Evolutionary conservation across 257 asterid species (phyloP).

Genomic region (Scutellaria minor): DNA sequence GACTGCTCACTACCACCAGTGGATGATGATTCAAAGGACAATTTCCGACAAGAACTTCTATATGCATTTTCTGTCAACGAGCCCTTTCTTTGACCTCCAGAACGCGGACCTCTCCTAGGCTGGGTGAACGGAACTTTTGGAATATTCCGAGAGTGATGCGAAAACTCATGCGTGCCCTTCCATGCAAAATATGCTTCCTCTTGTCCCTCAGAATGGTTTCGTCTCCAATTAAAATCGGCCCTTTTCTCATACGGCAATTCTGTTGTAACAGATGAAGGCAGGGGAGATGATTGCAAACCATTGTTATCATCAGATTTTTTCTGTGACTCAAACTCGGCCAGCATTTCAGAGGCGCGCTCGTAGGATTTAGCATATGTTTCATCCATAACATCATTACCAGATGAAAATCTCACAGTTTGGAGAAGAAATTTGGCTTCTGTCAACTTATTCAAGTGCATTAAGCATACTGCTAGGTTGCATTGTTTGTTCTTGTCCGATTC

Average conservation of each 20-base stretch:
- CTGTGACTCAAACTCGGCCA: constrained; percentile 49
- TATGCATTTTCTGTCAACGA: constrained; percentile 16
- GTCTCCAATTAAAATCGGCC: constrained; percentile 43
- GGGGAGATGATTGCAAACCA: constrained; percentile 23
- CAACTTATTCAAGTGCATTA: constrained; percentile 76
- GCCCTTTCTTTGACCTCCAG: constrained; percentile 12
- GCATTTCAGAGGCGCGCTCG: constrained; percentile 53
- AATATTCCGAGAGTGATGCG: constrained; percentile 28
- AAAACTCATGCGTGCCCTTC: constrained; percentile 11
- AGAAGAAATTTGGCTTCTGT: constrained; percentile 86
- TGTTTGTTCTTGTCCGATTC: constrained; percentile 84
- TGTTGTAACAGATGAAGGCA: constrained; percentile 21
- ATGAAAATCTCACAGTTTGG: constrained; percentile 55
- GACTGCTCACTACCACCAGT: constrained; percentile 26
- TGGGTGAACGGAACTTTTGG: constrained; percentile 59
- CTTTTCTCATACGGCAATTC: constrained; percentile 40
- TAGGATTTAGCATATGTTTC: constrained; percentile 71
- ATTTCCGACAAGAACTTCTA: constrained; percentile 38
- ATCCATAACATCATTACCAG: constrained; percentile 46
- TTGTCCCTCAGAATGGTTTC: constrained; percentile 23
- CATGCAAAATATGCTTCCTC: neutral
- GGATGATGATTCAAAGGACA: constrained; percentile 41
- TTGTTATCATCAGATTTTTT: constrained; percentile 13
- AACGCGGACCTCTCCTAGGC: constrained; percentile 43
- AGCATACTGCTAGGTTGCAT: constrained; percentile 88